Base-by-base conservation (phyloP, 2,329 filamentous ascomycete genomes). In the Fusarium sp. region DNA sequence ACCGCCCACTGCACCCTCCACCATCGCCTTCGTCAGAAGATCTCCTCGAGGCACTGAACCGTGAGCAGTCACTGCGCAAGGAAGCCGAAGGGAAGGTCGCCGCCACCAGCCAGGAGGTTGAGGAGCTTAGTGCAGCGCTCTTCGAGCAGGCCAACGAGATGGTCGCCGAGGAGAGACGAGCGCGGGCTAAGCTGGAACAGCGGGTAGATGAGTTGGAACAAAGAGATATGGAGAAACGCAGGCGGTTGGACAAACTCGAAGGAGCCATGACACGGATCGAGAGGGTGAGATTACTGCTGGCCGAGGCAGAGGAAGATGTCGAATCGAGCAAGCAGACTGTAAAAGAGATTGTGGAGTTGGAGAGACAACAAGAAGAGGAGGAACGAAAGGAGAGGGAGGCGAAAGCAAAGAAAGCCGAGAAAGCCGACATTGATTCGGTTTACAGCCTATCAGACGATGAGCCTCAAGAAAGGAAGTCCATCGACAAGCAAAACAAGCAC, bases 81-180 rank as follows among this genome's bases (percentile, higher is more conserved):
- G 87, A 88, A 51, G 92, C 92, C 2, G 92, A 96, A 79, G 85
- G 86, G 49, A 86, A 87, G 65, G 81, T 93, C 20, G 84, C 84
- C 67, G 86, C 88, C 49, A 90, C 92, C 50, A 74, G 87, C 73
- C 84, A 82, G 14, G 92, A 96, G 81, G 86, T 95, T 20, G 92
- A 95, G 79, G 92, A 96, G 79, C 82, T 96, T 67, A 92, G 87
- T 74, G 90, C 87, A 20, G 86, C 86, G 50, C 81, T 96, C 54
- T 96, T 96, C 77, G 89, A 92, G 80, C 90, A 94, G 81, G 92
- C 92, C 51, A 96, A 96, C 77, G 89, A 94, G 79, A 96, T 96
- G 92, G 92, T 96, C 20, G 92, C 92, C 3, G 83, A 86, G 19
- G 92, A 96, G 82, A 83, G 92, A 43, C 85, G 88, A 57, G 90